Conservation (phyloP, 2,329 filamentous ascomycete genomes). For the Dothiorella sarmentorum region DNA sequence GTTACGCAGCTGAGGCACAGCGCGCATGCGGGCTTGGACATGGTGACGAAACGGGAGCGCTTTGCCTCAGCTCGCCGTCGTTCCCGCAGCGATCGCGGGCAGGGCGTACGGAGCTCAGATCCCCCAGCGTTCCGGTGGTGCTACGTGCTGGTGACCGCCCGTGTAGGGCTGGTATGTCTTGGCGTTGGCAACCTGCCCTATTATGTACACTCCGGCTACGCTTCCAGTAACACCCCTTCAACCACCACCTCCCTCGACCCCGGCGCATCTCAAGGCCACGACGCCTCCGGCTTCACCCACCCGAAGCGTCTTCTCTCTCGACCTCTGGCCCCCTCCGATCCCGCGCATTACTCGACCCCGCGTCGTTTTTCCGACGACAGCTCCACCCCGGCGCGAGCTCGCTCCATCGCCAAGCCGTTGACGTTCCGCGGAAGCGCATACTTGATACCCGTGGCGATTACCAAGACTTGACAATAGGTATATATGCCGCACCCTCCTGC, state of each 20-base stretch:
- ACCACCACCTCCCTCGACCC: constrained; percentile 3
- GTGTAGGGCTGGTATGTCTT: constrained; percentile 16
- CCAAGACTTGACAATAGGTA: constrained; percentile 40
- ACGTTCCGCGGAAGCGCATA: constrained; percentile 41
- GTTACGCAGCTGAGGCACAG: constrained; percentile 9
- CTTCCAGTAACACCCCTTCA: constrained; percentile 19
- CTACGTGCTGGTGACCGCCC: constrained; percentile 10
- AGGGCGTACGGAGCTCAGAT: constrained; percentile 17
- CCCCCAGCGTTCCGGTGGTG: constrained; percentile 6
- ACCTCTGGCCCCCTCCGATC: neutral
- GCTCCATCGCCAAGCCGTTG: constrained; percentile 28
- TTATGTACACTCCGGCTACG: constrained; percentile 12
- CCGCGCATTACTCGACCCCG: constrained; percentile 10
- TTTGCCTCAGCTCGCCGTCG: neutral
- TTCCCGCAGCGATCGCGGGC: constrained; percentile 3
- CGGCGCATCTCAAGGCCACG: constrained; percentile 17
- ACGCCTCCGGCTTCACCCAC: constrained; percentile 18
- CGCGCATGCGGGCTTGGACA: constrained; percentile 4
- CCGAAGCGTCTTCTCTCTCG: constrained; percentile 7
- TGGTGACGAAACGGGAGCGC: neutral
- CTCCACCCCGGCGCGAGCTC: constrained; percentile 27
- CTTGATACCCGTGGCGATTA: constrained; percentile 37
- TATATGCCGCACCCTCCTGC: constrained; percentile 29
- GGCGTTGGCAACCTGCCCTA: neutral
- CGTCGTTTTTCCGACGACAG: constrained; percentile 17